These are phyloP conservation scores for Neurospora africana DNA, from an alignment of 495 filamentous ascomycete species.

Conservation along the genomic window DNA sequence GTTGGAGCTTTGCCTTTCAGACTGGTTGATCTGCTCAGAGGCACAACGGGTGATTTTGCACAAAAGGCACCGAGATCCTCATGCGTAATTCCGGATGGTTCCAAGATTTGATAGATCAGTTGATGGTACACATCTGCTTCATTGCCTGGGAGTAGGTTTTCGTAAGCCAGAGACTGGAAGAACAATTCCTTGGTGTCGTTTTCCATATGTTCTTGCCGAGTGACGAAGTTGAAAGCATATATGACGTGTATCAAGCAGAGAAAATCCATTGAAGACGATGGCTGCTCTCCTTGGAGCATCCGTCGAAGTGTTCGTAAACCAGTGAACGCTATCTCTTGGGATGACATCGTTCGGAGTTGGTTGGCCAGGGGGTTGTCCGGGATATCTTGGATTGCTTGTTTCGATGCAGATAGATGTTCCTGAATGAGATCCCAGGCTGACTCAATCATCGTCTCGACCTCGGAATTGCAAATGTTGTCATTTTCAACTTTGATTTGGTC, in stretches of 20 bases:
- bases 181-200: slow-evolving; percentile 22
- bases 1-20: slow-evolving; percentile 31
- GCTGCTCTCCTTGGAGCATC: slow-evolving; percentile 21
- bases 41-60: neutral
- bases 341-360: slow-evolving; percentile 26
- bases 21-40: slow-evolving; percentile 12
- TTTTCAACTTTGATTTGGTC: slow-evolving; percentile 5
- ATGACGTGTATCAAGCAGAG: slow-evolving; percentile 36
- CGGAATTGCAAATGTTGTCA: slow-evolving; percentile 16
- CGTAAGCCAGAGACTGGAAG: slow-evolving; percentile 30
- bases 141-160: slow-evolving; percentile 15
- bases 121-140: slow-evolving; percentile 22
- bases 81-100: slow-evolving; percentile 19
- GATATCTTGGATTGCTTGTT: slow-evolving; percentile 25
- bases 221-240: slow-evolving; percentile 34
- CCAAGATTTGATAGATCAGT: slow-evolving; percentile 29
- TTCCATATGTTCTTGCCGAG: slow-evolving; percentile 24
- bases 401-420: slow-evolving; percentile 30
- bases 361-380: slow-evolving; percentile 27
- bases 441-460: slow-evolving; percentile 29
- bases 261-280: slow-evolving; percentile 24
- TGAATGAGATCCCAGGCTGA: slow-evolving; percentile 32
- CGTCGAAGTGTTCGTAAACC: slow-evolving; percentile 27
- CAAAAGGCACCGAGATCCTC: slow-evolving; percentile 8
- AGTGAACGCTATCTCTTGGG: slow-evolving; percentile 21